Conservation (phyloP, 305 asterid species). For the Fraxinus latifolia region DNA sequence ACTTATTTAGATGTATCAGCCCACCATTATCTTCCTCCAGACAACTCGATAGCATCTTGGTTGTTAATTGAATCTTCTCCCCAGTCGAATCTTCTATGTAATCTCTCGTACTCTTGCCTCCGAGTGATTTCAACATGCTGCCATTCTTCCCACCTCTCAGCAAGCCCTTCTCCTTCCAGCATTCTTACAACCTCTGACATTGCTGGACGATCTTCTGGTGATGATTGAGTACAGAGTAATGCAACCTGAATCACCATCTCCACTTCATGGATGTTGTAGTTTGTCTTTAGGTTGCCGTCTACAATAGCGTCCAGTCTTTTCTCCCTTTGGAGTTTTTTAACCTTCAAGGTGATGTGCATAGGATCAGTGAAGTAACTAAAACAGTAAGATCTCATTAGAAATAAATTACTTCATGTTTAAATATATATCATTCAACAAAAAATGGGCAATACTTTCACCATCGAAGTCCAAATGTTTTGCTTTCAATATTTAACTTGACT, state of each 20-base stretch:
- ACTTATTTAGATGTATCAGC: conserved; percentile 10
- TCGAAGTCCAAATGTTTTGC: not conserved
- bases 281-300: conserved; percentile 54
- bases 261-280: conserved; percentile 62
- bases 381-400: not conserved
- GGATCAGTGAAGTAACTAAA: conserved; percentile 3
- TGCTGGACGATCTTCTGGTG: conserved; percentile 86
- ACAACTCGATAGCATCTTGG: conserved; percentile 74
- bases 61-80: conserved; percentile 70
- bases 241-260: conserved; percentile 97
- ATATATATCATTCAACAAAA: not conserved
- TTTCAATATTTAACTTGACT: not conserved
- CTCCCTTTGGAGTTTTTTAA: conserved; percentile 76
- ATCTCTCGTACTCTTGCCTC: conserved; percentile 67
- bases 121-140: conserved; percentile 75
- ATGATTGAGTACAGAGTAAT: conserved; percentile 70
- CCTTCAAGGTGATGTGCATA: conserved; percentile 35
- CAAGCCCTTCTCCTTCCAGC: conserved; percentile 94
- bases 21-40: conserved; percentile 64
- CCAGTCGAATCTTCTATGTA: conserved; percentile 80
- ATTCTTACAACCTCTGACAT: conserved; percentile 89
- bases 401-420: not conserved
- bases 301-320: conserved; percentile 62
- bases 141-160: conserved; percentile 95
- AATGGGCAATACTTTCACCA: not conserved